A percentile compares a stretch with the other conserved stretches of the same genome.
These are phyloP conservation scores for Urostyla sp. DNA, from an alignment of 73 alveolate genomes.

Conservation along the genomic window DNA sequence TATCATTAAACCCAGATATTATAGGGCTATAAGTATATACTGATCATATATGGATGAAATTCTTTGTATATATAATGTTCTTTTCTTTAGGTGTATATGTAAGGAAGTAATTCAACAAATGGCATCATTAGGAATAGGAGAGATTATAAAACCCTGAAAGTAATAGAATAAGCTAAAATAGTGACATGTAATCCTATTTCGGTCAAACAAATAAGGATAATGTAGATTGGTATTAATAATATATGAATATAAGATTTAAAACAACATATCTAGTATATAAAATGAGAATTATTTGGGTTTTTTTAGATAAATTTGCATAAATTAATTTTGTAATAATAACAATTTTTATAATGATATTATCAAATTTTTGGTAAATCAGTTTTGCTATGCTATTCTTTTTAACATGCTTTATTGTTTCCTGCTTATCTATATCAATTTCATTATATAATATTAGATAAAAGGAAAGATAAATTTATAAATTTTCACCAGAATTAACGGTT, in stretches of 20 bases:
- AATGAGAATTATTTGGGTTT: conserved; percentile 27
- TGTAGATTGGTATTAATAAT: conserved; percentile 31
- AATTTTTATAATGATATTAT: conserved; percentile 32
- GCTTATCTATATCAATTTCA: conserved; percentile 34
- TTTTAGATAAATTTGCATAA: conserved; percentile 26
- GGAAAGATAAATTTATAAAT: conserved; percentile 24
- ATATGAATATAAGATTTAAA: conserved; percentile 42
- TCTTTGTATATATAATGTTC: conserved; percentile 13
- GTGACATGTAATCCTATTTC: conserved; percentile 40
- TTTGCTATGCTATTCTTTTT: conserved; percentile 26
- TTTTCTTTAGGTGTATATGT: conserved; percentile 51
- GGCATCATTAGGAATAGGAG: conserved; percentile 1
- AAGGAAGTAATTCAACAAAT: conserved; percentile 16
- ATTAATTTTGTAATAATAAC: conserved; percentile 11
- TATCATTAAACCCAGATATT: conserved; percentile 11
- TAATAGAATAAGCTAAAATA: conserved; percentile 1
- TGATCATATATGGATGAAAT: conserved; percentile 35
- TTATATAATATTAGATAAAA: conserved; percentile 38
- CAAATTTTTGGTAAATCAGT: conserved; percentile 41
- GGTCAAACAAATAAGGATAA: conserved; percentile 33
- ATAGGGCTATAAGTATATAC: conserved; percentile 44
- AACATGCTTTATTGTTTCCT: conserved; percentile 35
- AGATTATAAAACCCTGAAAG: not conserved
- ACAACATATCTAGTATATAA: conserved; percentile 35
- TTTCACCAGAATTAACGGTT: conserved; percentile 14